Evolutionary conservation across 2,329 filamentous ascomycete species (phyloP), one percentile per base, ranked within the genome.

Genomic region (Venturia nashicola): DNA sequence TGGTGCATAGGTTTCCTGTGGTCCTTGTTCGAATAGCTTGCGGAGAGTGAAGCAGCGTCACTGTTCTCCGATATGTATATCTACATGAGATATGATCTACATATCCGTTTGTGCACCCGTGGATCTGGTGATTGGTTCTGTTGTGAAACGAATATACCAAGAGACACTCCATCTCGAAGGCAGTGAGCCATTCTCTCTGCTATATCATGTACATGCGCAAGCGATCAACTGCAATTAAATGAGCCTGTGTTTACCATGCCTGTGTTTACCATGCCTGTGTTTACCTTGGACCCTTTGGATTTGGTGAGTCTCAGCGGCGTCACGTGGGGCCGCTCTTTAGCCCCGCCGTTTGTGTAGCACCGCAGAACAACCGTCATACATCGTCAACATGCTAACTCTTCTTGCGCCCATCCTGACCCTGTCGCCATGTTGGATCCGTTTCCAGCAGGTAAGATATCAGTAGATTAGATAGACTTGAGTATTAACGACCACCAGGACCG

Each of bases 351-450:
- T 39, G 9, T 7, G 11, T 11, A 23, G 23, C 46, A 36, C 51
- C 27, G 51, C 16, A 57, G 32, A 57, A 20, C 27, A 34, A 2
- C 14, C 27, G 51, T 18, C 51, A 57, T 57, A 39, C 36, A 39
- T 39, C 36, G 36, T 11, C 36, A 39, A 62, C 60, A 39, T 62
- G 60, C 43, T 62, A 51, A 62, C 43, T 32, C 42, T 7, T 48
- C 60, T 18, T 32, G 43, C 60, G 60, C 23, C 40, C 60, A 48
- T 23, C 48, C 46, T 18, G 5, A 39, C 18, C 46, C 46, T 16
- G 32, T n/a, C 46, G 39, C 32, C 14, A 63, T 63, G 61, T 23
- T 42, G 46, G 61, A 63, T 32, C 61, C 61, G 2, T 63, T 63
- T 36, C 61, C 61, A 20, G 20, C 34, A 55, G 46, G 61, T 63